Conservation (phyloP, 2,329 filamentous ascomycete genomes). For the Penicillium freii region DNA sequence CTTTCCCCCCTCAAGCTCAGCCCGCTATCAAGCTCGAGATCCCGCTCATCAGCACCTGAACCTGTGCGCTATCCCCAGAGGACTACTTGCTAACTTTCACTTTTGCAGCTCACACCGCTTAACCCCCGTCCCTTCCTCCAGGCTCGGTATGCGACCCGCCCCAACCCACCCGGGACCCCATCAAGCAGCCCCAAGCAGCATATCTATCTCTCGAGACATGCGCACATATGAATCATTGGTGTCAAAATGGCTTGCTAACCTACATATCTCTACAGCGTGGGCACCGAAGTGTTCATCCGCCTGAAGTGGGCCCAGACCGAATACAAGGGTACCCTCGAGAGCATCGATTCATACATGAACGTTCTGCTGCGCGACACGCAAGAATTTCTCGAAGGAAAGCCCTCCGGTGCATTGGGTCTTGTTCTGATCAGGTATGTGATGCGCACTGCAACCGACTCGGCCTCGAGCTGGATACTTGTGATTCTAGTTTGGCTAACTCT, state of each 20-base stretch:
- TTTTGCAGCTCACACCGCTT: conserved; percentile 75
- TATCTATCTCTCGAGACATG: background rate
- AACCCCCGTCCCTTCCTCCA: conserved; percentile 98
- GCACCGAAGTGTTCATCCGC: conserved; percentile 85
- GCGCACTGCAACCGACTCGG: background rate
- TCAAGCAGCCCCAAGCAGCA: background rate
- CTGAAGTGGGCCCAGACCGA: conserved; percentile 98
- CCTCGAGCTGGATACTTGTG: background rate
- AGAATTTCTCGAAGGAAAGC: conserved; percentile 87
- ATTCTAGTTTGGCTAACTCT: conserved; percentile 4
- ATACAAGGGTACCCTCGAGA: conserved; percentile 90
- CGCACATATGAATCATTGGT: background rate
- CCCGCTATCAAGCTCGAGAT: conserved; percentile 10
- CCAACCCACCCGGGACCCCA: background rate
- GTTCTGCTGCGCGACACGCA: conserved; percentile 87
- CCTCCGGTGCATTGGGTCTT: conserved; percentile 79
- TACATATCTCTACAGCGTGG: conserved; percentile 58
- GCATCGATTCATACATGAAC: conserved; percentile 99
- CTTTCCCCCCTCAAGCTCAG: conserved; percentile 1
- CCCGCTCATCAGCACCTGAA: background rate
- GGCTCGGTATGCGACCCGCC: conserved; percentile 65
- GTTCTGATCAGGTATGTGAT: conserved; percentile 77
- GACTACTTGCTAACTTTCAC: conserved; percentile 7
- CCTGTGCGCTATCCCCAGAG: background rate
- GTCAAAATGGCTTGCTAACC: background rate